Evolutionary conservation across 441 rosid species (phyloP), one percentile per base, ranked within the genome.

Genomic region (Brassica hybrid): DNA sequence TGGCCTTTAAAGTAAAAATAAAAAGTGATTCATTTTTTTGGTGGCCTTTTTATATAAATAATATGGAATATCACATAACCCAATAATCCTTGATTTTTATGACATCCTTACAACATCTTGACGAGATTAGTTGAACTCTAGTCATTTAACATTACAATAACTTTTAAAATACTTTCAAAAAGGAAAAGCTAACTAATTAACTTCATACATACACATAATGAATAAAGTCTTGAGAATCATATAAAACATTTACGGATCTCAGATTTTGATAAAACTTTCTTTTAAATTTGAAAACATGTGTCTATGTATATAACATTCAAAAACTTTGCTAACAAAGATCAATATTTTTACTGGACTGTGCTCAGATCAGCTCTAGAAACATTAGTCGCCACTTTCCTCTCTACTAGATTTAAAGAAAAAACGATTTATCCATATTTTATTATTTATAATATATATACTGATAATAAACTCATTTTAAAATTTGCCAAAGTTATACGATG

Each of bases 51-150:
- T 10, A 48, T 30, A 65, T 59, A 43, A 54, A 36, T 76, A 64
- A 10, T 58, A 58, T 58, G 30, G n/a, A 30, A n/a, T 70, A 58
- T 30, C 48, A 59, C 50, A 64, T 64, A 65, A 64, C 61, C 61
- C 76, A 72, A 58, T 78, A 32, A 21, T 59, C 57, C 58, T 72
- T 72, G 73, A 67, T 19, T 72, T 66, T 59, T 12, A 67, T 67
- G 72, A 71, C 81, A 65, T 66, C 27, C 54, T 58, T 77, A 32
- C 63, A 45, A 59, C 64, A 34, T 48, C 25, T 73, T 67, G 65
- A 67, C 59, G 19, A 59, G 50, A 9, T 34, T 36, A 79, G 81
- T 79, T 73, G 77, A 52, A 62, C 69, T 73, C 78, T 73, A 79
- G 77, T 79, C 78, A 79, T 73, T 73, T 62, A 18, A 67, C 81